These are phyloP conservation scores for Phyllostachys edulis DNA, from an alignment of 176 grass and related monocot species.

Conservation along the genomic window DNA sequence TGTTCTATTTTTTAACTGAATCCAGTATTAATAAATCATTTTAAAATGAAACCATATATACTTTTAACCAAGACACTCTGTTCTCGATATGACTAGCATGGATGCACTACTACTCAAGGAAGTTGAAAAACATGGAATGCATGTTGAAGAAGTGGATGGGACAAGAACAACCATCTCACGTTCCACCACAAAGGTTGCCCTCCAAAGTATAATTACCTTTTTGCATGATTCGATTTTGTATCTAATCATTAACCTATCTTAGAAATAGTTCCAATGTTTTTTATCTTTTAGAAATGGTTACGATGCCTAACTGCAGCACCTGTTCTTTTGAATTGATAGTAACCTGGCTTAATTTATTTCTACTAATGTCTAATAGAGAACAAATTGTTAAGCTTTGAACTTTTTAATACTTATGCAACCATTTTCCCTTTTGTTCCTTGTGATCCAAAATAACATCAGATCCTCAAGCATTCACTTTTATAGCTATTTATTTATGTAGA, in stretches of 20 bases:
- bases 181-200: conserved; percentile 73
- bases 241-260: not conserved
- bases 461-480: not conserved
- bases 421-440: not conserved
- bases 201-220: conserved; percentile 6
- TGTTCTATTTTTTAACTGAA: too few relatives aligned
- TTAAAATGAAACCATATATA: too few relatives aligned
- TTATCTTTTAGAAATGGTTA: conserved; percentile 6
- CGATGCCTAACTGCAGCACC: not conserved
- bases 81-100: too few relatives aligned
- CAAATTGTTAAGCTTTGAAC: not conserved
- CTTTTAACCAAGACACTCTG: too few relatives aligned
- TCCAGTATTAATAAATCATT: too few relatives aligned
- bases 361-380: conserved; percentile 13
- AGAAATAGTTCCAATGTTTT: conserved; percentile 2
- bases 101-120: too few relatives aligned
- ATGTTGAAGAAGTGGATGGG: too few relatives aligned
- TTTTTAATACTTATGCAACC: not conserved
- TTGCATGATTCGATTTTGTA: conserved; percentile 26
- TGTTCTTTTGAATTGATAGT: not conserved
- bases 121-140: too few relatives aligned
- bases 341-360: not conserved
- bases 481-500: not conserved
- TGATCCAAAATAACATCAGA: not conserved
- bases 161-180: too few relatives aligned